Evolutionary conservation across 495 filamentous ascomycete species (phyloP).

Genomic region (Aspergillus carlsbadensis): DNA sequence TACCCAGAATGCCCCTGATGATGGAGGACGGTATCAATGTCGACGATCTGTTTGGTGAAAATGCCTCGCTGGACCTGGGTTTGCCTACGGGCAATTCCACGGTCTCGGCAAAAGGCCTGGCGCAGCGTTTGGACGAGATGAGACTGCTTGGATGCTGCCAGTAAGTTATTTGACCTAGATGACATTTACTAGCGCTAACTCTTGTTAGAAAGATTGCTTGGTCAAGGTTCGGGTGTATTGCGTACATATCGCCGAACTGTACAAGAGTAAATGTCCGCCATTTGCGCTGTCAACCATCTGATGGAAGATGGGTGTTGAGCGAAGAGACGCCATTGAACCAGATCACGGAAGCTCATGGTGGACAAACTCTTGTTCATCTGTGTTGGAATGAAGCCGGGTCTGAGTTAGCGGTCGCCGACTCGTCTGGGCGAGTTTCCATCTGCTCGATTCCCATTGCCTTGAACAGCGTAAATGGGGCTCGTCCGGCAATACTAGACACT

Average conservation of each 20-base stretch:
- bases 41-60: conserved; percentile 77
- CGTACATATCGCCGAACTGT: conserved; percentile 72
- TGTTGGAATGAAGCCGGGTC: conserved; percentile 71
- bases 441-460: conserved; percentile 60
- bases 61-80: conserved; percentile 47
- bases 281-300: conserved; percentile 64
- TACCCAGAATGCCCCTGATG: conserved; percentile 42
- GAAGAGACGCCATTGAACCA: conserved; percentile 49
- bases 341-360: conserved; percentile 46
- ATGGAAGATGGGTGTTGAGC: conserved; percentile 77
- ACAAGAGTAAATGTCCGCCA: conserved; percentile 66
- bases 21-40: conserved; percentile 72
- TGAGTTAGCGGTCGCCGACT: conserved; percentile 77
- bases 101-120: conserved; percentile 62
- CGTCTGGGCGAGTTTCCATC: conserved; percentile 69
- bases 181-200: conserved; percentile 10
- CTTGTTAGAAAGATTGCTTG: conserved; percentile 71
- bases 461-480: conserved; percentile 60
- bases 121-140: conserved; percentile 75
- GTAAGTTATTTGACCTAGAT: conserved; percentile 49
- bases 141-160: conserved; percentile 77
- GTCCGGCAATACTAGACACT: conserved; percentile 56
- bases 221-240: conserved; percentile 87
- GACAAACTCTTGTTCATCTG: conserved; percentile 66
- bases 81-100: conserved; percentile 56